Conservation (phyloP, 371 early-diverging fungal species). For the Lichtheimia ornata region DNA sequence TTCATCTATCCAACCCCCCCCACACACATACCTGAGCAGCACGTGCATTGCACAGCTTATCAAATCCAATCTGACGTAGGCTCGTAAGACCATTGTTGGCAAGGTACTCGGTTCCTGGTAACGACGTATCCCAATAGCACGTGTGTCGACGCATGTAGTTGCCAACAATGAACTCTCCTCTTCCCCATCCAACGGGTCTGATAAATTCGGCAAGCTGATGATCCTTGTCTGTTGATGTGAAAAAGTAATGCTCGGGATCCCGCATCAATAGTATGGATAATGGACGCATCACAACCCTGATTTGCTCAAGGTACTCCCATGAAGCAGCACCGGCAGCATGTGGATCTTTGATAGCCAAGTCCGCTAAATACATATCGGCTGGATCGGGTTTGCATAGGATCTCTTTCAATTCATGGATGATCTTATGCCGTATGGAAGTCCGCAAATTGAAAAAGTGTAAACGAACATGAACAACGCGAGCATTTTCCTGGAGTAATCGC, state of each 20-base stretch:
- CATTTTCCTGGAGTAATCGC: constrained; percentile 28
- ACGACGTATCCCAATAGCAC: constrained; percentile 72
- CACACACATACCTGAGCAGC: constrained; percentile 47
- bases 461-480: constrained; percentile 23
- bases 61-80: constrained; percentile 67
- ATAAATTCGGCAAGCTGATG: constrained; percentile 3
- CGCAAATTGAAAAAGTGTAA: constrained; percentile 54
- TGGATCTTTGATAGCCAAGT: not conserved
- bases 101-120: constrained; percentile 33
- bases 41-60: constrained; percentile 60
- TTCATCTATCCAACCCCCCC: too few relatives aligned
- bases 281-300: constrained; percentile 29
- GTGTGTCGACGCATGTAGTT: constrained; percentile 61
- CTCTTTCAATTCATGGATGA: constrained; percentile 33
- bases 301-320: not conserved
- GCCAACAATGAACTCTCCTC: constrained; percentile 47
- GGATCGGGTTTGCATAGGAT: too few relatives aligned
- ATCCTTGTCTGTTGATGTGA: not conserved
- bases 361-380: not conserved
- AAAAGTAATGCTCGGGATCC: constrained; percentile 37
- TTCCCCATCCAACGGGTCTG: not conserved
- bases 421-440: constrained; percentile 21
- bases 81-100: constrained; percentile 29
- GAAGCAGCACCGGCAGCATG: not conserved
- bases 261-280: constrained; percentile 48